A percentile compares a stretch with the other conserved stretches of the same genome.
Conservation (phyloP, 345 rosid species). For the Eucalyptus polyanthemos region DNA sequence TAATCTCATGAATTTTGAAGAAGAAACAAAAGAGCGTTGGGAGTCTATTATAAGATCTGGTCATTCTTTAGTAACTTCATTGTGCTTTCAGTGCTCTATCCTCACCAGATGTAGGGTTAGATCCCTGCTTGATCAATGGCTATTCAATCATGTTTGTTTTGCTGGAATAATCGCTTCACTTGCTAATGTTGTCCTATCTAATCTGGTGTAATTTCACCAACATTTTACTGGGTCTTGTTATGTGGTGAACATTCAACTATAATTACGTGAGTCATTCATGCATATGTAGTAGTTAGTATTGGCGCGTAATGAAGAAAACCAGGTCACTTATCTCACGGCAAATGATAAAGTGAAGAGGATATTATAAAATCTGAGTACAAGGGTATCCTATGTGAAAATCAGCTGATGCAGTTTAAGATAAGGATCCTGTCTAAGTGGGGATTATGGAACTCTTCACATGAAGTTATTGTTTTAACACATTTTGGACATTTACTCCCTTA, state of each 20-base stretch:
- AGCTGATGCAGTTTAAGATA: too few relatives aligned
- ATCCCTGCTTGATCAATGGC: too few relatives aligned
- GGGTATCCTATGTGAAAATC: not conserved
- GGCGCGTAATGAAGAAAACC: too few relatives aligned
- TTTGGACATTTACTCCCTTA: too few relatives aligned
- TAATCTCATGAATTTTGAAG: too few relatives aligned
- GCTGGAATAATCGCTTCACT: not conserved
- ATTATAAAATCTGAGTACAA: not conserved
- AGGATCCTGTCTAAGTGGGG: not conserved
- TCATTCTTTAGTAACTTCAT: too few relatives aligned
- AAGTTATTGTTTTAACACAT: not conserved
- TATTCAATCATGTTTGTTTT: too few relatives aligned
- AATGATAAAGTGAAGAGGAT: not conserved
- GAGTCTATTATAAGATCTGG: too few relatives aligned
- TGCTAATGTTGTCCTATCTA: not conserved
- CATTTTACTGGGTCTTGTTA: not conserved
- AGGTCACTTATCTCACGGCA: not conserved
- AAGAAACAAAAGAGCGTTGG: too few relatives aligned
- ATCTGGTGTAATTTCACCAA: not conserved
- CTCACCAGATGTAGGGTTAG: too few relatives aligned
- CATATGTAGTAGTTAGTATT: too few relatives aligned
- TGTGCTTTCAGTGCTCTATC: too few relatives aligned
- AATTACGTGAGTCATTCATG: not conserved
- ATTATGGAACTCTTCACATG: not conserved
- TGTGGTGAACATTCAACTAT: not conserved